A percentile compares a stretch with the other conserved stretches of the same genome.
Conservation (phyloP, 768 basidiomycete genomes). For the Chiua virens region DNA sequence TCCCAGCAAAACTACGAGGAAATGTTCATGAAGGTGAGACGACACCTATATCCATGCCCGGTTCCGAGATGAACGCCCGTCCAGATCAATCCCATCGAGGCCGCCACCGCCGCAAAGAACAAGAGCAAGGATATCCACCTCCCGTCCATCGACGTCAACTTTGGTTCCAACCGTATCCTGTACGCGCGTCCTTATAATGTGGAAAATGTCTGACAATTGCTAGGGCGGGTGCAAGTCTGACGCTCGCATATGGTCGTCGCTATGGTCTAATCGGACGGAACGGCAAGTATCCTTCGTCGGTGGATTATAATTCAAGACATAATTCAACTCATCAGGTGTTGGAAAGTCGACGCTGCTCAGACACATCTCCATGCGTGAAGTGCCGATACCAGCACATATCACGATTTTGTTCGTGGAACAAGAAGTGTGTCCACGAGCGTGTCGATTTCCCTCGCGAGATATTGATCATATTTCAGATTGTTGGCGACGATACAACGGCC, state of each 20-base stretch:
- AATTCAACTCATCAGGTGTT: constrained; percentile 52
- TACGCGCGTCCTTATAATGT: constrained; percentile 30
- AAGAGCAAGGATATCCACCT: constrained; percentile 98
- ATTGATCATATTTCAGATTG: constrained; percentile 50
- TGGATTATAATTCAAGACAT: not conserved
- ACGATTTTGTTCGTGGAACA: constrained; percentile 98
- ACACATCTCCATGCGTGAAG: constrained; percentile 92
- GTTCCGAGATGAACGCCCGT: not conserved
- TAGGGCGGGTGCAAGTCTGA: constrained; percentile 83
- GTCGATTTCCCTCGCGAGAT: not conserved
- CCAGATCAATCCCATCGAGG: constrained; percentile 91
- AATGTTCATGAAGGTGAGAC: constrained; percentile 94
- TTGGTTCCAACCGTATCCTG: constrained; percentile 94
- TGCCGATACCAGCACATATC: constrained; percentile 91
- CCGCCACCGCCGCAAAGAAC: constrained; percentile 73
- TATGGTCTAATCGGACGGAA: constrained; percentile 93
- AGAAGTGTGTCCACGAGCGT: constrained; percentile 54
- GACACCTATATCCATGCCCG: not conserved
- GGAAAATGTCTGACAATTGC: not conserved
- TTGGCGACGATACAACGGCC: constrained; percentile 91
- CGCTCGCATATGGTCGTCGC: constrained; percentile 84
- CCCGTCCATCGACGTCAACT: constrained; percentile 93
- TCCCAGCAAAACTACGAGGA: constrained; percentile 94
- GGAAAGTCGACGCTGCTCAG: constrained; percentile 96
- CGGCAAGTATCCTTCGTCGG: constrained; percentile 38